Evolutionary conservation across 129 eudicot species (phyloP).

Genomic region (Scalesia atractyloides): DNA sequence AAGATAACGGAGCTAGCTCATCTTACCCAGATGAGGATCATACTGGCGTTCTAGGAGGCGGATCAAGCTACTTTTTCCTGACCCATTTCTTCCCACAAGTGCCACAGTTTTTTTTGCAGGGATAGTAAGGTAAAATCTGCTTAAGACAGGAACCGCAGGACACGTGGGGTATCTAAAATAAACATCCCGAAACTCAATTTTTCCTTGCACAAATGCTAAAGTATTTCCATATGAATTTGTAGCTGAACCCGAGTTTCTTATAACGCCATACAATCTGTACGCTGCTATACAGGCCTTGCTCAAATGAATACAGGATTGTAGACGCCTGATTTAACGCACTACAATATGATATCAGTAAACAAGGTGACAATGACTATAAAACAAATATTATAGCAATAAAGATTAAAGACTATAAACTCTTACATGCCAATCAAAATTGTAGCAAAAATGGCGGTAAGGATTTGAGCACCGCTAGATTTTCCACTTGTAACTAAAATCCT

Average conservation of each 20-base stretch:
- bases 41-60: slow-evolving; percentile 62
- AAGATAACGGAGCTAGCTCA: not conserved
- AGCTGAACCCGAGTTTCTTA: slow-evolving; percentile 46
- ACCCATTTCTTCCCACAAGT: slow-evolving; percentile 64
- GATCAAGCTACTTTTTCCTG: slow-evolving; percentile 64
- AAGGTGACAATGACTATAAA: slow-evolving; percentile 10
- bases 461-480: slow-evolving; percentile 57
- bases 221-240: slow-evolving; percentile 47
- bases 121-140: slow-evolving; percentile 52
- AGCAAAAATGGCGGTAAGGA: slow-evolving; percentile 53
- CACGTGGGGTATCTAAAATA: slow-evolving; percentile 56
- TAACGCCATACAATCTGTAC: slow-evolving; percentile 56
- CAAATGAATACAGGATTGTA: slow-evolving; percentile 51
- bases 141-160: slow-evolving; percentile 51
- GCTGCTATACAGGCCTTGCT: slow-evolving; percentile 77
- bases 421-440: slow-evolving; percentile 61
- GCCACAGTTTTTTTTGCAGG: slow-evolving; percentile 60
- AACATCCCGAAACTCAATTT: slow-evolving; percentile 58
- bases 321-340: slow-evolving; percentile 65
- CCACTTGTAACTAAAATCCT: slow-evolving; percentile 51
- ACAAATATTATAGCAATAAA: slow-evolving; percentile 47
- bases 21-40: slow-evolving; percentile 61
- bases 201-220: slow-evolving; percentile 51
- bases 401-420: slow-evolving; percentile 22
- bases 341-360: slow-evolving; percentile 22